phyloP scores from a whole-genome alignment of 2,329 filamentous ascomycete species.

The Verticillium longisporum region DNA sequence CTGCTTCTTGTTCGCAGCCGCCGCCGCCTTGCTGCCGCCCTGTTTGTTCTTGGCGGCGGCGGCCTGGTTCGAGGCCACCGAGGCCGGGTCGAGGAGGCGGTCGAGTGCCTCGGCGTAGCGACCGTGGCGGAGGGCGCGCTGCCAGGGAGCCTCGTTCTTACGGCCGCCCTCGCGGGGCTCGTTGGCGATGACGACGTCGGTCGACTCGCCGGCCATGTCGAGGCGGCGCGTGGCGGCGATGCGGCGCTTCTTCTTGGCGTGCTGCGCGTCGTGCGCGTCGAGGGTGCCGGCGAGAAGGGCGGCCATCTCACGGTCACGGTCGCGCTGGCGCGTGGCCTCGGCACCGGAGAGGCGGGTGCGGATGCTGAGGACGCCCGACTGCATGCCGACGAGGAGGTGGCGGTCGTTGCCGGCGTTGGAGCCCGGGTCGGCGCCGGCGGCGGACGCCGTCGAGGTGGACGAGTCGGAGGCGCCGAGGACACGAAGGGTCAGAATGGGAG shows the following conservation, averaged over 20 bases:
- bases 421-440: slow-evolving; percentile 15
- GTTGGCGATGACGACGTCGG: slow-evolving; percentile 83
- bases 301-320: slow-evolving; percentile 79
- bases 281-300: slow-evolving; percentile 72
- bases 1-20: neutral
- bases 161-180: slow-evolving; percentile 46
- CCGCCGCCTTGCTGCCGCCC: neutral
- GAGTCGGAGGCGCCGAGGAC: slow-evolving; percentile 62
- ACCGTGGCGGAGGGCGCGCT: slow-evolving; percentile 70
- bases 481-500: slow-evolving; percentile 77
- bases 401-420: slow-evolving; percentile 62
- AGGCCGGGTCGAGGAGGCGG: slow-evolving; percentile 55
- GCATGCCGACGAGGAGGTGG: slow-evolving; percentile 91
- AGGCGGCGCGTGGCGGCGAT: slow-evolving; percentile 45
- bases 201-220: slow-evolving; percentile 71
- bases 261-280: slow-evolving; percentile 67
- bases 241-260: slow-evolving; percentile 60
- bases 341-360: slow-evolving; percentile 81
- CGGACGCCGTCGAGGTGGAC: slow-evolving; percentile 22
- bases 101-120: slow-evolving; percentile 75
- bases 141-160: slow-evolving; percentile 69
- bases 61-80: slow-evolving; percentile 11
- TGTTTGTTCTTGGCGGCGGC: too few species aligned
- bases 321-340: slow-evolving; percentile 68
- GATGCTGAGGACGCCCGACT: slow-evolving; percentile 85